phyloP scores from a whole-genome alignment of 176 grass and related monocot genomes.

The Hsuehochloa calcarea region DNA sequence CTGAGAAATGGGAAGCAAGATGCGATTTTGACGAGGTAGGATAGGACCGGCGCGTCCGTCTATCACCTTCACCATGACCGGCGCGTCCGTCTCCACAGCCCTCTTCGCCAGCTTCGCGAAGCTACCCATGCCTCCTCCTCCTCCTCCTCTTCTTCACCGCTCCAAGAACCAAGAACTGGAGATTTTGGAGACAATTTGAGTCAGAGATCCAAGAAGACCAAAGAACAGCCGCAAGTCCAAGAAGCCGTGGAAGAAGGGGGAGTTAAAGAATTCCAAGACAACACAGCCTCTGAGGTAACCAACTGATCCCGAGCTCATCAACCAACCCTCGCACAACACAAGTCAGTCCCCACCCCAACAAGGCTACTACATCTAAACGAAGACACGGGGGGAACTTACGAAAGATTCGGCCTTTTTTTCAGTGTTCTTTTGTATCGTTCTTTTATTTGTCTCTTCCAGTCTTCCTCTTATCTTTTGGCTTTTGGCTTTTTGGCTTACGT shows the following conservation, averaged over 20 bases:
- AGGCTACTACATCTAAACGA: slow-evolving; percentile 20
- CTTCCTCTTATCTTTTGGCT: slow-evolving; percentile 15
- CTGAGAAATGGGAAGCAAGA: slow-evolving; percentile 30
- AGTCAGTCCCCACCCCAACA: background rate
- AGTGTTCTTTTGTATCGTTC: background rate
- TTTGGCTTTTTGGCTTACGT: slow-evolving; percentile 38
- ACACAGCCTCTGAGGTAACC: slow-evolving; percentile 21
- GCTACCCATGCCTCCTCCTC: slow-evolving; percentile 54
- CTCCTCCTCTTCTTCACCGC: background rate
- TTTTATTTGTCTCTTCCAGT: background rate
- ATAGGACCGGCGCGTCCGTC: background rate
- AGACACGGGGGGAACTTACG: background rate
- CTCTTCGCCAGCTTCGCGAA: slow-evolving; percentile 62
- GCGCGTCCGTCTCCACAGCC: slow-evolving; percentile 67
- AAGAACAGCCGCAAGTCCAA: slow-evolving; percentile 12
- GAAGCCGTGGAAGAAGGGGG: slow-evolving; percentile 1
- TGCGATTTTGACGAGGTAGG: background rate
- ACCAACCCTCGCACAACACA: slow-evolving; percentile 9
- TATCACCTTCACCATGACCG: slow-evolving; percentile 93
- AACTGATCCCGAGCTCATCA: slow-evolving; percentile 45
- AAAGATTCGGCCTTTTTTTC: slow-evolving; percentile 5
- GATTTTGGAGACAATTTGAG: background rate
- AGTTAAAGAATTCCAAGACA: slow-evolving; percentile 34
- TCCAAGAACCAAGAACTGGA: slow-evolving; percentile 31
- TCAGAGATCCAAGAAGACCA: slow-evolving; percentile 47